Percentiles rank a stretch among this genome's conserved stretches.
Conservation (phyloP, 2,329 filamentous ascomycete genomes). For the Myriosclerotinia scirpicola region DNA sequence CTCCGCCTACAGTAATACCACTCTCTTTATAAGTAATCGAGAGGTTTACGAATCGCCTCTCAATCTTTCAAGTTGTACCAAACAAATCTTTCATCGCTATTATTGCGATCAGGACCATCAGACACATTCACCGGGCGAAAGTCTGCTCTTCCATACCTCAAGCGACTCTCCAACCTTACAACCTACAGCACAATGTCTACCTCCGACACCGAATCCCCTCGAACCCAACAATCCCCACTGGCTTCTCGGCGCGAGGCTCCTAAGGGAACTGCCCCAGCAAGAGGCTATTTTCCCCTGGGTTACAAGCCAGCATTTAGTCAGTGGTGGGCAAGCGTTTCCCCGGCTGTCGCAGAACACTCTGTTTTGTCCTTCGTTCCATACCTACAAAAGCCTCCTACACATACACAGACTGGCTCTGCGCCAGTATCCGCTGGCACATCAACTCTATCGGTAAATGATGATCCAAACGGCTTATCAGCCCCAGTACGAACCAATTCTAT, state of each 20-base stretch:
- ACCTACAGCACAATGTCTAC: constrained; percentile 41
- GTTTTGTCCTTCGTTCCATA: constrained; percentile 86
- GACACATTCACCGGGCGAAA: constrained; percentile 37
- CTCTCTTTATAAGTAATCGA: constrained; percentile 25
- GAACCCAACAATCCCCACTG: constrained; percentile 48
- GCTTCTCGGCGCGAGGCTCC: constrained; percentile 49
- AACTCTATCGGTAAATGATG: constrained; percentile 41
- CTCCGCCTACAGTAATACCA: constrained; percentile 24
- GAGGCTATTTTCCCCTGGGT: constrained; percentile 73
- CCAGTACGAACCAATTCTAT: constrained; percentile 48
- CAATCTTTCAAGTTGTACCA: constrained; percentile 41
- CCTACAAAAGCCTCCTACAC: constrained; percentile 65
- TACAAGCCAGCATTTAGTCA: constrained; percentile 91
- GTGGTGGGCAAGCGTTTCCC: constrained; percentile 90
- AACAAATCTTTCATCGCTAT: constrained; percentile 38
- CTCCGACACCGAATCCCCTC: constrained; percentile 40
- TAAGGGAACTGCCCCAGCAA: constrained; percentile 35
- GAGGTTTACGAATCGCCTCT: constrained; percentile 34
- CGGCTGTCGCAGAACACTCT: constrained; percentile 80
- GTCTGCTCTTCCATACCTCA: constrained; percentile 32
- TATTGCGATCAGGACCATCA: constrained; percentile 38
- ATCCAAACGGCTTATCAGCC: constrained; percentile 44
- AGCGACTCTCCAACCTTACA: constrained; percentile 37
- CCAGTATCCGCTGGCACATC: constrained; percentile 47
- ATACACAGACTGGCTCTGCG: constrained; percentile 55